Evolutionary conservation across 768 basidiomycete species (phyloP).

Genomic region (Lactarius vividus): DNA sequence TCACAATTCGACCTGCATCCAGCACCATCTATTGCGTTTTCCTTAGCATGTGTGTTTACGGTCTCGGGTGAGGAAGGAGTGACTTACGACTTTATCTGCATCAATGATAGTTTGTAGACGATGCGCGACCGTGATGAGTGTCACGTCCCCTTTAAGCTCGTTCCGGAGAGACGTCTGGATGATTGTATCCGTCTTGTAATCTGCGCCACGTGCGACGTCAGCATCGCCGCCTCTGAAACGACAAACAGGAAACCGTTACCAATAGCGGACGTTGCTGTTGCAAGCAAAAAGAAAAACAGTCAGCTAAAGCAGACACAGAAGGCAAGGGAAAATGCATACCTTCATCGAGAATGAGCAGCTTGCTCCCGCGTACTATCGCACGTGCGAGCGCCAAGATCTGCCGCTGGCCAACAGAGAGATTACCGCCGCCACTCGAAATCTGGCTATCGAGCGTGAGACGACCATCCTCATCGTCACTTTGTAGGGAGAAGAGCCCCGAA

Average conservation of each 20-base stretch:
- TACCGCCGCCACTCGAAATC: slow-evolving; percentile 44
- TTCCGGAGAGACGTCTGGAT: slow-evolving; percentile 57
- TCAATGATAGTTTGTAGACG: slow-evolving; percentile 59
- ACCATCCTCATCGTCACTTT: slow-evolving; percentile 38
- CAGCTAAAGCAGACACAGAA: neutral
- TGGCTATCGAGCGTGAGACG: slow-evolving; percentile 45
- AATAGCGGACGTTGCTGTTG: slow-evolving; percentile 45
- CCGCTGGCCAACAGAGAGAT: slow-evolving; percentile 57
- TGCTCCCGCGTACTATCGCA: slow-evolving; percentile 56
- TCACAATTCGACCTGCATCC: slow-evolving; percentile 42
- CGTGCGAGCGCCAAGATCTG: slow-evolving; percentile 60
- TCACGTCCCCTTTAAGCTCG: slow-evolving; percentile 43
- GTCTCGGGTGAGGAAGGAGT: neutral
- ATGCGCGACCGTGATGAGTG: slow-evolving; percentile 59
- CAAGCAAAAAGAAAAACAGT: neutral
- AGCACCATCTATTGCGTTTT: slow-evolving; percentile 40
- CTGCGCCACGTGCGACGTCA: slow-evolving; percentile 30
- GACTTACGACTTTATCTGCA: slow-evolving; percentile 53
- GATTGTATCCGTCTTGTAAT: slow-evolving; percentile 54
- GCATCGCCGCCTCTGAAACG: neutral
- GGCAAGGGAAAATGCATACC: slow-evolving; percentile 31
- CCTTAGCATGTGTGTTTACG: neutral
- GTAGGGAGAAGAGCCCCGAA: slow-evolving; percentile 45
- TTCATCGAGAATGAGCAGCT: slow-evolving; percentile 58
- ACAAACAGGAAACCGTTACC: slow-evolving; percentile 29